phyloP scores from a whole-genome alignment of 2,329 filamentous ascomycete species.

The Sporothrix brunneoviolacea region DNA sequence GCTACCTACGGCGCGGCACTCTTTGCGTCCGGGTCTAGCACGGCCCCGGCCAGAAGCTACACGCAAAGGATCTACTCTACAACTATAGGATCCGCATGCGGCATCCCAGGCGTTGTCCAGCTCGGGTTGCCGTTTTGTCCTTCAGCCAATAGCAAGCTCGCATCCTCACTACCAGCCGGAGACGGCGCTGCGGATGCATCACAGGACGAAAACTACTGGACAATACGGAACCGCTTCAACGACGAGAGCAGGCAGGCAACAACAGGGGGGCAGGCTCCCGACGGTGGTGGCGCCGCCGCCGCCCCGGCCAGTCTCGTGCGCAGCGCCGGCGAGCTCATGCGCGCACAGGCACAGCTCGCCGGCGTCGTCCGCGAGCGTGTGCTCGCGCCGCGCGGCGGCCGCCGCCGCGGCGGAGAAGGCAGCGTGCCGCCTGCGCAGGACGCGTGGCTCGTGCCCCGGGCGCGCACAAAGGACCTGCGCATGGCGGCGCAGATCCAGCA shows the following conservation, averaged over 20 bases:
- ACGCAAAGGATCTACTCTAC: not conserved
- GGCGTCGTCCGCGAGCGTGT: conserved; percentile 46
- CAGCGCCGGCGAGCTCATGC: conserved; percentile 47
- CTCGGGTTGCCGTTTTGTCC: not conserved
- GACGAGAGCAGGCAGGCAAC: conserved; percentile 4
- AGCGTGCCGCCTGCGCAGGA: conserved; percentile 1
- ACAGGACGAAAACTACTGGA: not conserved
- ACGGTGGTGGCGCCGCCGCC: conserved; percentile 11
- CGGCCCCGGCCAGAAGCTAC: not conserved
- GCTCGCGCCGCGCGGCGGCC: too few relatives aligned
- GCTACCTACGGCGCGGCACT: conserved; percentile 1
- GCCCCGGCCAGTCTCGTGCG: conserved; percentile 5
- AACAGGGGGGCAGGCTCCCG: conserved; percentile 17
- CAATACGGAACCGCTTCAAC: not conserved
- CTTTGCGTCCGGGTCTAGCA: not conserved
- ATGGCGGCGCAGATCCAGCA: not conserved
- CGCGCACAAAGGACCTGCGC: conserved; percentile 10
- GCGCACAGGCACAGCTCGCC: conserved; percentile 68
- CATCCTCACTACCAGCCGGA: not conserved
- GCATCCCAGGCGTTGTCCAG: not conserved
- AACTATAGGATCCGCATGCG: not conserved
- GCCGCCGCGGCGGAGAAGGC: not conserved
- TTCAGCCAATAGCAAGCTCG: not conserved
- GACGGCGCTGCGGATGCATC: not conserved
- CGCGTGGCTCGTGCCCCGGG: conserved; percentile 14